These are phyloP conservation scores for Hippophae gyantsensis DNA, from an alignment of 306 rosid species.

Conservation along the genomic window DNA sequence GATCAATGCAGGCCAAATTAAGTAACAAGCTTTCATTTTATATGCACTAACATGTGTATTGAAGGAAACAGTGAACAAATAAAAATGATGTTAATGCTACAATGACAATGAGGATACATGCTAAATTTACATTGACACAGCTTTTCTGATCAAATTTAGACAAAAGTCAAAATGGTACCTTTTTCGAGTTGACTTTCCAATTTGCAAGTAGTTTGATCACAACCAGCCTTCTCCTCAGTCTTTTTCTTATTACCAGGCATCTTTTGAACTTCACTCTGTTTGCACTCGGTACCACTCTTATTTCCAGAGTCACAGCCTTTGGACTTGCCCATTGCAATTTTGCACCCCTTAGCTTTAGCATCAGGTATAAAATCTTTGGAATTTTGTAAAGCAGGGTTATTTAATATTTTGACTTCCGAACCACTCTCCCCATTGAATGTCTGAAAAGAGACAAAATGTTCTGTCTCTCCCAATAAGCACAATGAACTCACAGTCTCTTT, in stretches of 20 bases:
- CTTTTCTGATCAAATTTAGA: not conserved
- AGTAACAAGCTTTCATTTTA: conserved; percentile 16
- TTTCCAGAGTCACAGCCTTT: conserved; percentile 43
- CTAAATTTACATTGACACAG: not conserved
- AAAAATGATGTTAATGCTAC: conserved; percentile 5
- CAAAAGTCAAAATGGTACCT: conserved; percentile 35
- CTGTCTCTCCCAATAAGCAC: conserved; percentile 34
- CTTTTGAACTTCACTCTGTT: conserved; percentile 39
- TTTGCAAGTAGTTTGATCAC: conserved; percentile 23
- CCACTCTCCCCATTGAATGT: conserved; percentile 26
- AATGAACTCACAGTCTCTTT: conserved; percentile 30
- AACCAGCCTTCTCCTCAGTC: conserved; percentile 32
- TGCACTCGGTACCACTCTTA: conserved; percentile 33
- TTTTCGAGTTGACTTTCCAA: conserved; percentile 36
- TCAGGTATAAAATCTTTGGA: conserved; percentile 26
- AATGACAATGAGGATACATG: not conserved
- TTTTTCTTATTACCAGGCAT: conserved; percentile 40
- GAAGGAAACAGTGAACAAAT: conserved; percentile 14
- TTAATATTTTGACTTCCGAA: conserved; percentile 24
- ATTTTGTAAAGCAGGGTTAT: conserved; percentile 28
- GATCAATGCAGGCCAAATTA: conserved; percentile 19
- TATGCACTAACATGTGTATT: conserved; percentile 12
- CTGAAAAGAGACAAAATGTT: conserved; percentile 23
- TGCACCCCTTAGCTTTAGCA: conserved; percentile 42
- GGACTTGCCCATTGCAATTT: conserved; percentile 45